Percentiles rank a stretch among this genome's conserved stretches.
phyloP scores from a whole-genome alignment of 225 moss, liverwort and hornwort genomes.

The Lunularia cruciata region DNA sequence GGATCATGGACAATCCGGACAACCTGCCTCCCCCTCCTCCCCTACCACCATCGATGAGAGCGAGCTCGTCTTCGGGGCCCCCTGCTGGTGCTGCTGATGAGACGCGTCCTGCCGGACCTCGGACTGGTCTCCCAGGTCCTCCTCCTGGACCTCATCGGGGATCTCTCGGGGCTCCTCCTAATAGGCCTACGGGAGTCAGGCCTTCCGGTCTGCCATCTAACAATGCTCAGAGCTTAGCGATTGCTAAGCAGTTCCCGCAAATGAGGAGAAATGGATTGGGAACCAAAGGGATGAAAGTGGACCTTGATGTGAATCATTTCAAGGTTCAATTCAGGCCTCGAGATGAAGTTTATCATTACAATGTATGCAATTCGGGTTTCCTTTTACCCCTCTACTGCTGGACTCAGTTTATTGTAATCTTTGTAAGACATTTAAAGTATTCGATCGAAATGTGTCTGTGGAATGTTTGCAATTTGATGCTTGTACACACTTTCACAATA shows the following conservation, averaged over 20 bases:
- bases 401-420: too few species aligned
- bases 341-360: conserved; percentile 78
- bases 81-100: not conserved
- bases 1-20: conserved; percentile 28
- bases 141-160: not conserved
- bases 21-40: conserved; percentile 36
- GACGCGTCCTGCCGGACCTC: not conserved
- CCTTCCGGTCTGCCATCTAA: not conserved
- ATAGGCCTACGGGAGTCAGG: conserved; percentile 23
- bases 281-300: conserved; percentile 10
- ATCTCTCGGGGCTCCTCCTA: not conserved
- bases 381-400: too few species aligned
- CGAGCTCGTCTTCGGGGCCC: not conserved
- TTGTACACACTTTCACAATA: too few species aligned
- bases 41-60: conserved; percentile 15
- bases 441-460: too few species aligned
- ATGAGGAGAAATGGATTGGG: conserved; percentile 34
- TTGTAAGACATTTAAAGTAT: too few species aligned
- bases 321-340: conserved; percentile 50
- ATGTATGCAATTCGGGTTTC: too few species aligned
- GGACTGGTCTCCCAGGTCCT: not conserved
- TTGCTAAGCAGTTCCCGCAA: conserved; percentile 11
- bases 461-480: too few species aligned
- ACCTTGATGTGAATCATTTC: conserved; percentile 60
- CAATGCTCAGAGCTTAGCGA: not conserved